Evolutionary conservation across 331 rosid species (phyloP), one percentile per base, ranked within the genome.

Genomic region (Malus hybrid): DNA sequence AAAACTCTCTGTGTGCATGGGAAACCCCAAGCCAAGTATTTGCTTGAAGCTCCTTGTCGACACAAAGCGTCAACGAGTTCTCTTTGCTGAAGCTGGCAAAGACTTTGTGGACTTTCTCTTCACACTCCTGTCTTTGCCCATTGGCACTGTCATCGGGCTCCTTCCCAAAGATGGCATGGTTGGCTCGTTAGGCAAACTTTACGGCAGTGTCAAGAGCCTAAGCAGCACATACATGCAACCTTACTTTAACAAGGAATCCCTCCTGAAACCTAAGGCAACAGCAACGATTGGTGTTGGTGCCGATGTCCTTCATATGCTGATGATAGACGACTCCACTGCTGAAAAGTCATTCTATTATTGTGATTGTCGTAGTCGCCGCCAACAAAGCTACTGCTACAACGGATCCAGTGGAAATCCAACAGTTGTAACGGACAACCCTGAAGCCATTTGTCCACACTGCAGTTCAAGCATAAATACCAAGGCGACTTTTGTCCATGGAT

Each of bases 41-140:
- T 48, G 20, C 11, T 19, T 85, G 50, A 76, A 82, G 70, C 80
- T 85, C 44, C 69, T 82, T 0, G 57, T 82, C 0, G 80, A 79
- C 34, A 27, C 64, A 13, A 69, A 69, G 20, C 14, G 4, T 0
- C 50, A 76, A 22, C 79, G 28, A 65, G 80, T 85, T 27, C 56
- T 81, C 0, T 81, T 76, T 19, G 82, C 83, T 4, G 82, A 82
- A 65, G 84, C 77, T 1, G 72, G 76, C 4, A 82, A 76, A 42
- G 79, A 73, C 50, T 42, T 85, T 15, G 79, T 62, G 4, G 80
- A 85, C 24, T 79, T 85, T 28, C 82, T 81, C 4, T 72, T 76
- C 71, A 8, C 42, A 22, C 77, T 80, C 0, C 54, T 84, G 15
- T 65, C 83, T 10, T 54, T 78, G 44, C 79, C 72, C 2, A 18